Base-by-base conservation (phyloP, 106 monocot species). In the Dendrobium officinale region DNA sequence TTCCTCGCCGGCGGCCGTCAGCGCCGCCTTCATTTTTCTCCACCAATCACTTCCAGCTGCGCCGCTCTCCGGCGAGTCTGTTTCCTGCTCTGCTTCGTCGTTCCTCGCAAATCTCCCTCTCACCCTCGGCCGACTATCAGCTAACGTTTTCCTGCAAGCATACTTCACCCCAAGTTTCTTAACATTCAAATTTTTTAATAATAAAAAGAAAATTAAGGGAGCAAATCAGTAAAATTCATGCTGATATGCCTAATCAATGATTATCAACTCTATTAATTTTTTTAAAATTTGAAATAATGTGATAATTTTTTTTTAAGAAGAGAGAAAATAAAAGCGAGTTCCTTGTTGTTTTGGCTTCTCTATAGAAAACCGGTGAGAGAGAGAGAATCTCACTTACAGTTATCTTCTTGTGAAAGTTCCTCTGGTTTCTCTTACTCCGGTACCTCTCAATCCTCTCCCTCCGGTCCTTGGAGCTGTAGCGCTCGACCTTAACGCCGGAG, bases 331-430 rank as follows among this genome's bases (percentile, higher is more conserved):
- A 51, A 51, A 37, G 37, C 37, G 37, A 37, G 37, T 45, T 45
- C 45, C 9, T 45, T 6, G 45, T 9, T 45, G 45, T 45, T 7
- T 45, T 45, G 45, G 8, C 6, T 6, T 45, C 45, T 45, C 45
- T 5, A 5, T 22, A 22, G 7, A 26, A 22, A 42, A n/a, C 18
- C 18, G 17, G 11, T 13, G 48, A 19, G 13, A 29, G 47, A 1
- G 43, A 67, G n/a, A 51, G 51, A 13, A 51, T 51, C 10, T 20
- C 6, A 19, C 68, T 11, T 80, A 94, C 94, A 5, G 92, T 94
- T 79, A 94, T 90, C 72, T 92, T 94, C 86, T 92, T 94, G 54
- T 91, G 89, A 88, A 94, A 94, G 45, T 94, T 94, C 45, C 94
- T 79, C 7, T 86, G 89, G 78, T 85, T 85, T 9, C 94, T 84